Percentiles rank a stretch among this genome's conserved stretches.
phyloP scores from a whole-genome alignment of 495 filamentous ascomycete genomes.

The Aspergillus sclerotiicarbonarius region DNA sequence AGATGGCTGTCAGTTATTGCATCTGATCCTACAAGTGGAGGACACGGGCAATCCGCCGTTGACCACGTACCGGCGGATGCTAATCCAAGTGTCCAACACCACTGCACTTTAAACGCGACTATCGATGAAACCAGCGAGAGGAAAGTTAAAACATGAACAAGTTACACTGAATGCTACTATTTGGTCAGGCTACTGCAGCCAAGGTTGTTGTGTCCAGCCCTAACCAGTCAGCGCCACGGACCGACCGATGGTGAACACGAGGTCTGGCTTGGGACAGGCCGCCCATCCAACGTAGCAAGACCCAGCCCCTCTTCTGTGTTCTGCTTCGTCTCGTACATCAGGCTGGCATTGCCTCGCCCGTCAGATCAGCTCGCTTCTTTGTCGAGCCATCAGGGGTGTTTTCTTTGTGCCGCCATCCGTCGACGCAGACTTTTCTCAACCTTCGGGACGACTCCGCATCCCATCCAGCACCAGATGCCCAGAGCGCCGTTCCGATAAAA shows the following conservation, averaged over 20 bases:
- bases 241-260: conserved; percentile 1
- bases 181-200: neutral
- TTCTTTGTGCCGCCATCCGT: neutral
- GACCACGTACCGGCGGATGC: conserved; percentile 30
- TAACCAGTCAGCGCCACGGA: conserved; percentile 1
- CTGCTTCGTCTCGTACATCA: neutral
- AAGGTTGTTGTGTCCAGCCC: neutral
- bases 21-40: conserved; percentile 36
- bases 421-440: neutral
- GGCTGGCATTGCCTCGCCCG: neutral
- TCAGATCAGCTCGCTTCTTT: neutral
- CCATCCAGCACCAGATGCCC: too few relatives aligned
- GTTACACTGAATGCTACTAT: too few relatives aligned
- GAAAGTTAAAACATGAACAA: neutral
- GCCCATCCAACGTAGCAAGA: neutral
- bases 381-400: neutral
- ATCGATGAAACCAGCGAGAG: neutral
- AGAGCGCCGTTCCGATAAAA: too few relatives aligned
- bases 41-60: conserved; percentile 22
- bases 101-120: neutral
- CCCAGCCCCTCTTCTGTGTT: neutral
- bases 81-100: conserved; percentile 24
- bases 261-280: neutral
- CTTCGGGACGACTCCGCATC: too few relatives aligned
- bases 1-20: conserved; percentile 27